Evolutionary conservation across 2,329 filamentous ascomycete species (phyloP).

Genomic region (Drechslerella stenobrocha): DNA sequence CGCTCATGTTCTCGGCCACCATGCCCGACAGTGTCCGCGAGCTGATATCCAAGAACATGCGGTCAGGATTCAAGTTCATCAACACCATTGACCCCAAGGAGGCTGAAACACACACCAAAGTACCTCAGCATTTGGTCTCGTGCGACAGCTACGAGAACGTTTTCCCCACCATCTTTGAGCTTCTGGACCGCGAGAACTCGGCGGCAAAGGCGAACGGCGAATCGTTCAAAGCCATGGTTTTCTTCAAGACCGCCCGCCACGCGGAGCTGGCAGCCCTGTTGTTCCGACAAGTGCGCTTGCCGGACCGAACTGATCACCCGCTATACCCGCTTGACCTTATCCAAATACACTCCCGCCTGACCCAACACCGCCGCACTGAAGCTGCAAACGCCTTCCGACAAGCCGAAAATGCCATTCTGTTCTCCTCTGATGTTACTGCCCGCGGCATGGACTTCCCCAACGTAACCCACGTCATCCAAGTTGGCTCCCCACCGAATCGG

Average conservation of each 20-base stretch:
- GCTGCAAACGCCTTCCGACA: conserved; percentile 74
- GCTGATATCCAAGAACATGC: conserved; percentile 77
- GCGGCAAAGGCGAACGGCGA: conserved; percentile 56
- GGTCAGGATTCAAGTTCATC: conserved; percentile 81
- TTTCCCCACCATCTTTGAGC: conserved; percentile 75
- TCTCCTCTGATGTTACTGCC: conserved; percentile 79
- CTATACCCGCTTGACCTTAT: conserved; percentile 56
- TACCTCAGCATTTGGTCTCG: conserved; percentile 76
- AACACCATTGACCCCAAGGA: conserved; percentile 85
- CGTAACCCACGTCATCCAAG: conserved; percentile 77
- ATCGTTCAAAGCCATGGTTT: conserved; percentile 95
- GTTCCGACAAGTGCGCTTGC: conserved; percentile 48
- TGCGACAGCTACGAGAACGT: conserved; percentile 73
- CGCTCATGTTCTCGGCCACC: conserved; percentile 92
- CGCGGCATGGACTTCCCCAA: conserved; percentile 81
- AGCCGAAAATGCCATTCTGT: conserved; percentile 62
- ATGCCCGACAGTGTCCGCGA: conserved; percentile 80
- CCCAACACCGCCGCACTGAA: conserved; percentile 69
- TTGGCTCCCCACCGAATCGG: conserved; percentile 66
- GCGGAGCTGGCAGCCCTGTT: conserved; percentile 60
- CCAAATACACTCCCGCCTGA: conserved; percentile 78
- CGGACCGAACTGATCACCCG: conserved; percentile 40
- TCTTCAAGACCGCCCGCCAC: conserved; percentile 69
- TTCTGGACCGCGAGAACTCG: conserved; percentile 66
- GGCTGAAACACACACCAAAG: conserved; percentile 76